Base-by-base conservation (phyloP, 1,284 basidiomycete genomes). In the Boletus mariae region DNA sequence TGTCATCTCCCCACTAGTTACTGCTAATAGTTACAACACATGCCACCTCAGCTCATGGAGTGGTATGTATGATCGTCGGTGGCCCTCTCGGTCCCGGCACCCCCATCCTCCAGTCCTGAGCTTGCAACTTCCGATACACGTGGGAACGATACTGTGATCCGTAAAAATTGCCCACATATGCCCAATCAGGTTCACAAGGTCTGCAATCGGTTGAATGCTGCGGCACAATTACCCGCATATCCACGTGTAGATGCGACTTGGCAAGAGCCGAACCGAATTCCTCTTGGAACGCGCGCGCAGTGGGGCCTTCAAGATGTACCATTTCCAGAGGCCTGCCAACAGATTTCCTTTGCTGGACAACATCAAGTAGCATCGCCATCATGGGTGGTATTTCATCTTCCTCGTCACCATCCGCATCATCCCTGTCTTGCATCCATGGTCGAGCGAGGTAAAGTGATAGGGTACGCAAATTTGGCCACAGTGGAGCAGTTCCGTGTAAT, bases 381-480 rank as follows among this genome's bases (percentile, higher is more conserved):
- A 56, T 49, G 12, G 65, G 65, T 1, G 65, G 58, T 26, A 68
- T 55, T 48, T 67, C 65, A 55, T 68, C 65, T 56, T 67, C 65
- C 32, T 70, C 68, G 50, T 70, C 65, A 13, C 45, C 56, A 10
- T 71, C 65, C 23, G 43, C 35, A 44, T 67, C 65, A 40, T 67
- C 65, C 56, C 66, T 69, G 34, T 65, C 67, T 44, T 56, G 65
- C 47, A 59, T 63, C 68, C 68, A 71, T 26, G 65, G 57, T 45
- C 60, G 55, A 31, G 60, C 47, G 37, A 67, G 47, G 47, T 67
- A 64, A 25, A 67, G 60, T 11, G 65, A 55, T 7, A 67, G 57
- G 5, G 62, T 69, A 55, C 53, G 62, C 57, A 67, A 67, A 44
- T 67, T 69, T 29, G 68, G 59, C 66, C 66, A 68, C 1, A 68